Evolutionary conservation across 2,329 filamentous ascomycete genomes (phyloP), one percentile per base, ranked within the genome.

Genomic region (Cladosporium austrohemisphaericum): DNA sequence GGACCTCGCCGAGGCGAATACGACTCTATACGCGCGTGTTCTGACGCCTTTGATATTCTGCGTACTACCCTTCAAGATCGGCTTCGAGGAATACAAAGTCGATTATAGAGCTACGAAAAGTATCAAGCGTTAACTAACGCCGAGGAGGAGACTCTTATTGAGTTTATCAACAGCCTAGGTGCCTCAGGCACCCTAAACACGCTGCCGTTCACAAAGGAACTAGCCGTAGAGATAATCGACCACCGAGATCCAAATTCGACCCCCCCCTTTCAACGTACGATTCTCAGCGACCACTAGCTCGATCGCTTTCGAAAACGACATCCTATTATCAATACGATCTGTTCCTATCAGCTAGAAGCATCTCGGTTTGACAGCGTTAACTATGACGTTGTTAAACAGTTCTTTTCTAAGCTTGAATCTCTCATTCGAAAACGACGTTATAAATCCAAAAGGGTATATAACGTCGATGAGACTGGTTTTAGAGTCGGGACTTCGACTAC

Each of bases 241-340:
- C 16, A 9, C 16, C n/a, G n/a, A n/a, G 31, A 13, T 16, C 31
- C 18, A 13, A 32, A 31, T n/a, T n/a, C n/a, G n/a, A n/a, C n/a
- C n/a, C n/a, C 33, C 14, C 26, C 49, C 18, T 38, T 33, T 25
- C 35, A 22, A 8, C 22, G 14, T 3, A 23, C 33, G 20, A 29
- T 43, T 26, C 28, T 52, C 23, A 26, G 49, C 18, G 43, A 52
- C 22, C 11, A 22, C 10, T 52, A 36, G 50, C 35, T 48, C 26
- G 35, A 51, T 22, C 16, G 43, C 2, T 52, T 48, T 29, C 50
- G 50, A 10, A 35, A 35, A 32, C 41, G 36, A 13, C 28, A 52
- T 33, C 36, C 50, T n/a, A 8, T 41, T 11, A 37, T 48, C 11
- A 5, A 48, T 10, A 36, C 33, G n/a, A 20, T 43, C 14, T 52